Evolutionary conservation across 306 rosid genomes (phyloP).

Genomic region (Quercus bicolor): DNA sequence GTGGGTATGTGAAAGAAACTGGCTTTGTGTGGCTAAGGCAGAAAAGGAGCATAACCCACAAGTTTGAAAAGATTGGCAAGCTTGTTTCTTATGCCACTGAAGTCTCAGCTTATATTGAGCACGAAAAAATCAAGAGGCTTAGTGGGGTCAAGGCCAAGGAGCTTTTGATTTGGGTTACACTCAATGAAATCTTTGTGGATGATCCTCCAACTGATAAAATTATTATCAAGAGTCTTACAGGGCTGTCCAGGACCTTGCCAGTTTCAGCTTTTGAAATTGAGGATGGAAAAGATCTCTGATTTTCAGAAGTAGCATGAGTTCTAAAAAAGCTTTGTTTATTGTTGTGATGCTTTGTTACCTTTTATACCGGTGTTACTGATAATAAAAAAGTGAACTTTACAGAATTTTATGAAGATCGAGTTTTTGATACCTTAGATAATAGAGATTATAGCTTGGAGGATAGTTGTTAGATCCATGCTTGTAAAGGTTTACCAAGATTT

Average conservation of each 20-base stretch:
- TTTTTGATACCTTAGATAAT: background rate
- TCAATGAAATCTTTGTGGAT: constrained; percentile 62
- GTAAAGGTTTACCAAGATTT: too few relatives aligned
- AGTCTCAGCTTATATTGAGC: constrained; percentile 63
- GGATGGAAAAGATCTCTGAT: constrained; percentile 43
- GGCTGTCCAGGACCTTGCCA: constrained; percentile 58
- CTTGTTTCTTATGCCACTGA: constrained; percentile 55
- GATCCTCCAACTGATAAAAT: constrained; percentile 73
- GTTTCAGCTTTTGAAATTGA: constrained; percentile 57
- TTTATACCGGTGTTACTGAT: background rate
- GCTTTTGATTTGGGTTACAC: constrained; percentile 71
- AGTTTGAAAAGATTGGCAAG: constrained; percentile 72
- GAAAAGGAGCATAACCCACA: constrained; percentile 58
- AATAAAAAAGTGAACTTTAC: background rate
- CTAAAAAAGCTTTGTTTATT: too few relatives aligned
- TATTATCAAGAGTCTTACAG: constrained; percentile 61
- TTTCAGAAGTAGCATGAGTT: background rate
- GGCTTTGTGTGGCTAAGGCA: constrained; percentile 96
- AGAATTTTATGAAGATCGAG: background rate
- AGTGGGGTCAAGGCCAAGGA: constrained; percentile 84
- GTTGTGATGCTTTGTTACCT: background rate
- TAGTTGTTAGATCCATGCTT: background rate
- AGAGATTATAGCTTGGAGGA: too few relatives aligned
- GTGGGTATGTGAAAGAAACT: constrained; percentile 55
- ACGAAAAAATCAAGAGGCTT: constrained; percentile 65